These are phyloP conservation scores for Ciborinia camelliae DNA, from an alignment of 2,329 filamentous ascomycete species.

Conservation along the genomic window DNA sequence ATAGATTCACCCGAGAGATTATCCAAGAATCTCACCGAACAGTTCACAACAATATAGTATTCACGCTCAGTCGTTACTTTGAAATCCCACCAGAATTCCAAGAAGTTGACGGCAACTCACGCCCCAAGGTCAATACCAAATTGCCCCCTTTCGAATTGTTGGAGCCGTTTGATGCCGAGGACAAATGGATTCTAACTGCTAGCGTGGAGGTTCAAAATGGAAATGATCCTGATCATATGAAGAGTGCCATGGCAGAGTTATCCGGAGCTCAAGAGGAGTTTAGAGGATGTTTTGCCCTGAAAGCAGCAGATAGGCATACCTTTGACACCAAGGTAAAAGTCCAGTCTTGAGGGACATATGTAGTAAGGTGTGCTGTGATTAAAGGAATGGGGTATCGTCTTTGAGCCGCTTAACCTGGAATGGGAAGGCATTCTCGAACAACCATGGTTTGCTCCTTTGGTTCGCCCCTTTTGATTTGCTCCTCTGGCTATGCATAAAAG, in stretches of 20 bases:
- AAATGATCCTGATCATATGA: slow-evolving; percentile 52
- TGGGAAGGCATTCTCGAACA: neutral
- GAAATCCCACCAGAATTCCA: slow-evolving; percentile 25
- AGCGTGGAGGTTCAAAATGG: slow-evolving; percentile 54
- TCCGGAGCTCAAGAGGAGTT: slow-evolving; percentile 46
- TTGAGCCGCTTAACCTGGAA: neutral
- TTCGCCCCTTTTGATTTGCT: too few species aligned
- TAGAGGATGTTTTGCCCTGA: slow-evolving; percentile 52
- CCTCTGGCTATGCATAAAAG: too few species aligned
- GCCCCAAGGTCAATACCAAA: slow-evolving; percentile 29
- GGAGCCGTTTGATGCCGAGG: slow-evolving; percentile 46
- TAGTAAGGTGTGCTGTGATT: neutral
- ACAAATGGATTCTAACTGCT: slow-evolving; percentile 55
- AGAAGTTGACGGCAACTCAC: slow-evolving; percentile 30
- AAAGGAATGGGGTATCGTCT: neutral
- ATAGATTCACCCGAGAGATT: slow-evolving; percentile 32
- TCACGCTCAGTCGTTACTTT: slow-evolving; percentile 33
- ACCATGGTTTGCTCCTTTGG: neutral
- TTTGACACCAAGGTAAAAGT: slow-evolving; percentile 48
- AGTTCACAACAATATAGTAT: slow-evolving; percentile 33
- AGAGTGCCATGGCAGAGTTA: slow-evolving; percentile 53
- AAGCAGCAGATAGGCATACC: slow-evolving; percentile 49
- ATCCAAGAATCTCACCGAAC: slow-evolving; percentile 31
- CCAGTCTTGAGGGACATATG: slow-evolving; percentile 13
- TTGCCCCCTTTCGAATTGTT: slow-evolving; percentile 49